These are phyloP conservation scores for Calonectria multiphialidica DNA, from an alignment of 2,329 filamentous ascomycete species.

Conservation along the genomic window DNA sequence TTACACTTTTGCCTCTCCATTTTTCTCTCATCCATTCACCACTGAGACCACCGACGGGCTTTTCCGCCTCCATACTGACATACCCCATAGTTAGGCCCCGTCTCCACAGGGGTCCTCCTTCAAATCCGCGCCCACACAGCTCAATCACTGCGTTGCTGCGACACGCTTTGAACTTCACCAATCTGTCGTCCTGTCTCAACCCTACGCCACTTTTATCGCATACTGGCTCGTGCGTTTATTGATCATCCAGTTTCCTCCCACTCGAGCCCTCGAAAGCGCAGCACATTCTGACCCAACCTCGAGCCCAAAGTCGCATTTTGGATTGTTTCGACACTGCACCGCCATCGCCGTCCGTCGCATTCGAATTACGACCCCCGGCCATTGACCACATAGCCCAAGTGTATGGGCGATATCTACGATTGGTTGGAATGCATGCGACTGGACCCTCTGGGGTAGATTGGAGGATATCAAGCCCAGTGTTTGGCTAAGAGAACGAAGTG, in stretches of 20 bases:
- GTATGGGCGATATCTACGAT: constrained; percentile 20
- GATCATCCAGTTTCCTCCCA: neutral
- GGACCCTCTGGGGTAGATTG: constrained; percentile 15
- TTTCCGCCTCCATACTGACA: constrained; percentile 18
- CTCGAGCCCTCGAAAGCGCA: neutral
- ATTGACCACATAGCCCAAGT: neutral
- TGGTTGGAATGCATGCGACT: constrained; percentile 33
- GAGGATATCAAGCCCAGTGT: constrained; percentile 24
- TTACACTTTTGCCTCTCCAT: neutral
- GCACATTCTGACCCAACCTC: neutral
- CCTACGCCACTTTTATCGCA: neutral
- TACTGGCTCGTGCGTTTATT: neutral
- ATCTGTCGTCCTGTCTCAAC: constrained; percentile 16
- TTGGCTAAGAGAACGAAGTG: neutral
- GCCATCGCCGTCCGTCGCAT: constrained; percentile 1
- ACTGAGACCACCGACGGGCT: constrained; percentile 18
- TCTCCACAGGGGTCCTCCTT: constrained; percentile 42
- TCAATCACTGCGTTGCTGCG: constrained; percentile 15
- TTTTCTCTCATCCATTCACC: constrained; percentile 12
- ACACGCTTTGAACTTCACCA: constrained; percentile 21
- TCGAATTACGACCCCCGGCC: neutral
- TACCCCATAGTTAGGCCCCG: constrained; percentile 43
- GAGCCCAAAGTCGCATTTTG: neutral
- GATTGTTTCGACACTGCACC: neutral
- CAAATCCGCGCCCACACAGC: constrained; percentile 25